Conservation (phyloP, 1,139 yeast species). For the Chernovozyma aurita region DNA sequence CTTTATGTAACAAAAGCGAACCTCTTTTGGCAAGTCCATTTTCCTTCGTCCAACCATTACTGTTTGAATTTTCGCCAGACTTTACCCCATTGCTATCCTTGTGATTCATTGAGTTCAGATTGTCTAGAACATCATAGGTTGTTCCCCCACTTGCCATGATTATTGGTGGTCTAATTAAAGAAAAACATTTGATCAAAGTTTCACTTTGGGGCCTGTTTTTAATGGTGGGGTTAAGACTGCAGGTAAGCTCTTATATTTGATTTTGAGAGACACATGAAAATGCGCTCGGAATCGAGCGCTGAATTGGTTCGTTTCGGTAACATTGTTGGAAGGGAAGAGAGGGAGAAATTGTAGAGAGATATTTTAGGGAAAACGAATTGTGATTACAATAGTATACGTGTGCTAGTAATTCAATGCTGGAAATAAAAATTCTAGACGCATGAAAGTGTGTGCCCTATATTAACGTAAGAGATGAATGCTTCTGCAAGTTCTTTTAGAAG, state of each 20-base stretch:
- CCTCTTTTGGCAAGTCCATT: constrained; percentile 1
- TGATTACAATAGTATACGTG: background rate
- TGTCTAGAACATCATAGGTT: background rate
- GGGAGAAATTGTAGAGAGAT: too few species aligned
- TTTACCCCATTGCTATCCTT: background rate
- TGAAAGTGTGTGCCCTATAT: too few species aligned
- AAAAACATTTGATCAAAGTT: too few species aligned
- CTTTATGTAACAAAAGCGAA: constrained; percentile 5
- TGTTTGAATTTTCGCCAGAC: background rate
- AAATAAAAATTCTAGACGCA: too few species aligned
- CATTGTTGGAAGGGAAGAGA: background rate
- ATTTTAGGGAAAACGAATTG: background rate
- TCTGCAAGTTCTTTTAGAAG: too few species aligned
- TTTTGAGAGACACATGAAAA: background rate
- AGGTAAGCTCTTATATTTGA: background rate
- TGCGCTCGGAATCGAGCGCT: background rate
- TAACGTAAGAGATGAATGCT: too few species aligned
- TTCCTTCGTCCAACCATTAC: background rate
- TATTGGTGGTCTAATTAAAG: background rate
- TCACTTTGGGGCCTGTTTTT: too few species aligned
- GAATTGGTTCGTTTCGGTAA: background rate
- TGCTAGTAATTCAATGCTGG: too few species aligned
- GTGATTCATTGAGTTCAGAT: background rate
- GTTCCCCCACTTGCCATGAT: background rate
- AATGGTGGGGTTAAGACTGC: background rate